Conservation (phyloP, 768 basidiomycete genomes). For the Vararia minispora region DNA sequence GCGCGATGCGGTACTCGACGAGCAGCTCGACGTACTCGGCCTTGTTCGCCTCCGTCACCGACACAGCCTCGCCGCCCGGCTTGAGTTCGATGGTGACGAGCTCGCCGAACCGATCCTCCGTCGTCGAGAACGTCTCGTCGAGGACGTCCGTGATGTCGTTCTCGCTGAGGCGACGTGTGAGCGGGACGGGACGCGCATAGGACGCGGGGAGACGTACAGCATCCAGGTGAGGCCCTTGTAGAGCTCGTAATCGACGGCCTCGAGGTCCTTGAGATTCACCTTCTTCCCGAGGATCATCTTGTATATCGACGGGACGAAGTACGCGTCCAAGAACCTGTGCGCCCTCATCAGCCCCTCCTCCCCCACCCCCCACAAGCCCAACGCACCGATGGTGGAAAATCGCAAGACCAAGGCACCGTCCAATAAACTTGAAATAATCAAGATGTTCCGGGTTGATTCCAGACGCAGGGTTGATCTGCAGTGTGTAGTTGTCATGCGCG, state of each 20-base stretch:
- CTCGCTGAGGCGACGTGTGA: slow-evolving; percentile 30
- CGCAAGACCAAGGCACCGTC: slow-evolving; percentile 60
- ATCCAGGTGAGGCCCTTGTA: slow-evolving; percentile 65
- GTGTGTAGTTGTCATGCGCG: slow-evolving; percentile 68
- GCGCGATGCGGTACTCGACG: slow-evolving; percentile 75
- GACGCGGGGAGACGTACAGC: slow-evolving; percentile 37
- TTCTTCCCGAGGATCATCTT: slow-evolving; percentile 63
- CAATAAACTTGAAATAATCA: slow-evolving; percentile 77
- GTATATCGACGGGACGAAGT: slow-evolving; percentile 73
- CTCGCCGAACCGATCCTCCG: slow-evolving; percentile 70
- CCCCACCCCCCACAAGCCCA: no score
- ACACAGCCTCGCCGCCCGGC: slow-evolving; percentile 44
- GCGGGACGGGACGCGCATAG: neutral
- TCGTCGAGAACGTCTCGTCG: slow-evolving; percentile 61
- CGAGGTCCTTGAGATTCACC: slow-evolving; percentile 50
- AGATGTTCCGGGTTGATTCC: slow-evolving; percentile 69
- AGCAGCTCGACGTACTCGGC: slow-evolving; percentile 68
- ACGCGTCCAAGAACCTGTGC: slow-evolving; percentile 68
- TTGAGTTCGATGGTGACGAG: slow-evolving; percentile 55
- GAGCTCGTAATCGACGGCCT: slow-evolving; percentile 57
- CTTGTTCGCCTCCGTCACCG: slow-evolving; percentile 69
- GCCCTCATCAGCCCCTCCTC: no score
- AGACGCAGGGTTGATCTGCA: slow-evolving; percentile 71
- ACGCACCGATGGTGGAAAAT: no score
- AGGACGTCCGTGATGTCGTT: slow-evolving; percentile 68